Conservation (phyloP, 2,329 filamentous ascomycete genomes). For the Xylariaceae sp. region DNA sequence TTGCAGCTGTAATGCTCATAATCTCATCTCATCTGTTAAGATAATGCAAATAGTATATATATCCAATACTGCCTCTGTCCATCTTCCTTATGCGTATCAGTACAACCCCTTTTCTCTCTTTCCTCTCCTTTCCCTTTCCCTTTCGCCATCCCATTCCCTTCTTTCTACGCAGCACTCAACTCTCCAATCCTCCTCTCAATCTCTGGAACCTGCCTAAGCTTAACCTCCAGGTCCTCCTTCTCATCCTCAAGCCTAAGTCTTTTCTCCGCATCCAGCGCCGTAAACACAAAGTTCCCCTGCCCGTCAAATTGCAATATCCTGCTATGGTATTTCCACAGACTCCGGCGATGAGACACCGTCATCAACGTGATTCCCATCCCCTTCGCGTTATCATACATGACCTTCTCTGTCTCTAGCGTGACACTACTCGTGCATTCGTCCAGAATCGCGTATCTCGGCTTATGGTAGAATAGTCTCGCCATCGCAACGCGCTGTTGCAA, state of each 20-base stretch:
- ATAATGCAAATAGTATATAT: too few relatives aligned
- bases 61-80: too few relatives aligned
- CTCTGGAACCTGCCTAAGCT: conserved; percentile 81
- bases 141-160: too few relatives aligned
- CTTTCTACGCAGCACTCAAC: conserved; percentile 50
- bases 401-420: conserved; percentile 89
- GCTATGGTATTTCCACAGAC: conserved; percentile 94
- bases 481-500: conserved; percentile 96
- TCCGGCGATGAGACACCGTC: conserved; percentile 89
- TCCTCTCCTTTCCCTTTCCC: too few relatives aligned
- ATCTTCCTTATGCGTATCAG: too few relatives aligned
- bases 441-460: conserved; percentile 87
- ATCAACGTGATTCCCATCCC: conserved; percentile 87
- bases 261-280: conserved; percentile 80
- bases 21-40: too few relatives aligned
- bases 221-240: conserved; percentile 86
- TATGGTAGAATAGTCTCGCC: conserved; percentile 92
- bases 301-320: conserved; percentile 96
- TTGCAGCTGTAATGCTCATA: too few relatives aligned
- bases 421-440: conserved; percentile 96
- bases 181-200: conserved; percentile 82
- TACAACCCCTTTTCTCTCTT: too few relatives aligned
- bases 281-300: conserved; percentile 87
- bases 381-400: conserved; percentile 98
- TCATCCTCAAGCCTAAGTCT: conserved; percentile 88